Base-by-base conservation (phyloP, 345 rosid species). In the Bretschneidera sinensis region DNA sequence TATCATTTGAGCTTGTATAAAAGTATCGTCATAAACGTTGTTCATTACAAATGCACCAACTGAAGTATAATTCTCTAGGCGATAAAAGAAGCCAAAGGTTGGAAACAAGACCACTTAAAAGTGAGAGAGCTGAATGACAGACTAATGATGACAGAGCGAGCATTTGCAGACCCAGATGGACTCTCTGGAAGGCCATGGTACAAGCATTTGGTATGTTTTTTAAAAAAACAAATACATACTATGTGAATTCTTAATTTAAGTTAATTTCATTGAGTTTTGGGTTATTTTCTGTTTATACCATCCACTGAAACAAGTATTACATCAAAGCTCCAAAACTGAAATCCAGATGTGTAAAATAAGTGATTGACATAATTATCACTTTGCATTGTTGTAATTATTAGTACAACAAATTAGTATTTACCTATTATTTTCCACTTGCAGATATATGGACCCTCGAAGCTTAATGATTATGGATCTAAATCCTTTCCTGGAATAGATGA, bases 91-190 rank as follows among this genome's bases (percentile, higher is more conserved):
- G 66, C 62, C 59, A 76, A 59, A 69, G 58, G 71, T 16, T 56
- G 69, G 68, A 75, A 69, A 60, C 78, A 49, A 17, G 78, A 80
- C 53, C 61, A 59, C 20, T 3, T 59, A 10, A 81, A 63, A 73
- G 83, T 71, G 25, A 79, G 89, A 74, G 87, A 81, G 70, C 65
- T 91, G 34, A 84, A 86, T 43, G 96, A 91, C 65, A 76, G 88
- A 67, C 68, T 91, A 64, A 85, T 88, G 91, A 84, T 85, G 89
- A 80, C 88, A 9, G 96, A 88, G 59, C 57, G 88, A 61, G 94
- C 89, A 63, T 84, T 91, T 59, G 81, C 96, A 22, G 86, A 91
- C 51, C 43, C 57, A 53, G 84, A 91, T 64, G 91, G 97, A 64
- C 96, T 91, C 65, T n/a, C 66, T 11, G 81, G 69, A 28, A 74